Evolutionary conservation across 805 yeast genomes (phyloP), one percentile per base, ranked within the genome.

Genomic region (Wickerhamomyces mucosus): DNA sequence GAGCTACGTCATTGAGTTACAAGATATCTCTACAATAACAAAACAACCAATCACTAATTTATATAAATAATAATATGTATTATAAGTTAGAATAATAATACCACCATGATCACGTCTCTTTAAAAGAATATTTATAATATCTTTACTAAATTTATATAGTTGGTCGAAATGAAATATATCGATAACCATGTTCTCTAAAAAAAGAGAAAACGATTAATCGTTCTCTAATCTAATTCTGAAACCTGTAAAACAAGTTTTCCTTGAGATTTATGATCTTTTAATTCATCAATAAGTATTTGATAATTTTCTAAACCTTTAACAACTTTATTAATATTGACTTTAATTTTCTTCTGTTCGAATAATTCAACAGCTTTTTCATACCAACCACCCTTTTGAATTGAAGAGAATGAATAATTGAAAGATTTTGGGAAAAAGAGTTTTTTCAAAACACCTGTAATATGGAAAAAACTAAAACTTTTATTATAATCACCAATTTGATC

Each of bases 181-280:
- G n/a, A n/a, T n/a, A n/a, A n/a, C n/a, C n/a, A n/a, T n/a, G n/a
- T n/a, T n/a, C n/a, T n/a, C n/a, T n/a, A n/a, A n/a, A n/a, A n/a
- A n/a, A n/a, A n/a, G n/a, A n/a, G n/a, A n/a, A n/a, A n/a, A n/a
- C n/a, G n/a, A n/a, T n/a, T n/a, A n/a, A n/a, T n/a, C n/a, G n/a
- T 19, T 19, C 21, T 11, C n/a, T 22, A 16, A 10, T 11, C 13
- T 13, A 14, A 25, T 23, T 29, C 26, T 5, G 26, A 11, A 23
- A 14, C 26, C 58, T 55, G 26, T 47, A 59, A 23, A 9, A 82
- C 66, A 19, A 79, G 61, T 51, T 82, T 82, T 22, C 94, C 94
- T 31, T 61, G 62, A 1, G 78, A 75, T 29, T 50, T 58, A 35
- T 71, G 67, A 20, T 62, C 50, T 7, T 50, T 50, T 18, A 78